Evolutionary conservation across 345 rosid genomes (phyloP).

Genomic region (Murraya paniculata): DNA sequence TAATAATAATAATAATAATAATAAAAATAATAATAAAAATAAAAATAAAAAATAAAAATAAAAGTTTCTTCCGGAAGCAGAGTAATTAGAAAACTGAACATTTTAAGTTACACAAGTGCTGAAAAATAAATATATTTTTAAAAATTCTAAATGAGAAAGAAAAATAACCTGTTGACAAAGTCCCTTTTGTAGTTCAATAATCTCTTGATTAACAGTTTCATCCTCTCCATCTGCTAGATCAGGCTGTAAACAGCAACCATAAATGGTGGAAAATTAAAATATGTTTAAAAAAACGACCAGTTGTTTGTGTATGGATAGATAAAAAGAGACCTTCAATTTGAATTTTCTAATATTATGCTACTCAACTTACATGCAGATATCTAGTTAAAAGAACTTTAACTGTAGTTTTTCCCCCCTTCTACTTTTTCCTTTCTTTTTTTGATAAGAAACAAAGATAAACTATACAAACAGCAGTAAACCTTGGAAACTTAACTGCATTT

Average conservation of each 20-base stretch:
- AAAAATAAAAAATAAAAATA: neutral
- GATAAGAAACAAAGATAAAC: neutral
- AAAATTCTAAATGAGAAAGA: neutral
- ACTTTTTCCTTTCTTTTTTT: no score
- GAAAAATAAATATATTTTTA: neutral
- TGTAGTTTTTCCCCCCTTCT: neutral
- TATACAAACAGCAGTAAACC: neutral
- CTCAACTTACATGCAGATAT: conserved; percentile 11
- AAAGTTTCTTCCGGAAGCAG: neutral
- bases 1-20: no score
- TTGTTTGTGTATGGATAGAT: neutral
- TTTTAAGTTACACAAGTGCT: neutral
- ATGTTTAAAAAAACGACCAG: neutral
- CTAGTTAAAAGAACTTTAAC: neutral
- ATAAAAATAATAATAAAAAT: no score
- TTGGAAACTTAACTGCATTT: neutral
- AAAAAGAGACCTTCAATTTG: neutral
- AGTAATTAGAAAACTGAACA: neutral
- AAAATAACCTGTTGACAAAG: conserved; percentile 38
- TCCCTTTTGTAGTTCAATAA: conserved; percentile 38
- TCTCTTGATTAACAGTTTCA: conserved; percentile 39
- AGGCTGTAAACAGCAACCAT: conserved; percentile 40
- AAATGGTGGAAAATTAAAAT: neutral
- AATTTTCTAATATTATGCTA: neutral
- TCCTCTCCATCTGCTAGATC: conserved; percentile 59